Evolutionary conservation across 2,329 filamentous ascomycete species (phyloP).

Genomic region (Acephala macrosclerotiorum): DNA sequence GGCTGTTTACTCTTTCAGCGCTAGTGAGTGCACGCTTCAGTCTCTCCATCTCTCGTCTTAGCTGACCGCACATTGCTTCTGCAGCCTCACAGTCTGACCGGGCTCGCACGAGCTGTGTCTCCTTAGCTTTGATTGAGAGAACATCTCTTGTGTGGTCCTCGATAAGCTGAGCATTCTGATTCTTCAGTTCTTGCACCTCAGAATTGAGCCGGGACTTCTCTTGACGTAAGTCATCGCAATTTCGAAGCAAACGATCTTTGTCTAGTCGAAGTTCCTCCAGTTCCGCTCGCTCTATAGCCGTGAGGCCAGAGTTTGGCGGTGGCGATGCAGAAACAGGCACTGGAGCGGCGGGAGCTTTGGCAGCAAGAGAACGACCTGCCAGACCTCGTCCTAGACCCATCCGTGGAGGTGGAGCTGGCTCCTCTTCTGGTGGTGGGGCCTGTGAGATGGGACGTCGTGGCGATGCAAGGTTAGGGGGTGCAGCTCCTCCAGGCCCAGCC

Average conservation of each 20-base stretch:
- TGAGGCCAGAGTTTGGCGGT: conserved; percentile 69
- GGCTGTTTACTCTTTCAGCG: conserved; percentile 59
- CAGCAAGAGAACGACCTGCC: conserved; percentile 83
- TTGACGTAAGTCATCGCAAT: conserved; percentile 81
- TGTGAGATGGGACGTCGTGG: conserved; percentile 54
- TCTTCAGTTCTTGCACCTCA: conserved; percentile 92
- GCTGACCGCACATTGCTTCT: conserved; percentile 83
- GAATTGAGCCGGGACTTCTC: conserved; percentile 84
- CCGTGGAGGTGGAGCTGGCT: conserved; percentile 45
- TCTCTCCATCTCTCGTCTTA: conserved; percentile 88
- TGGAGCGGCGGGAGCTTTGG: conserved; percentile 64
- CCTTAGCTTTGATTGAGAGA: conserved; percentile 96
- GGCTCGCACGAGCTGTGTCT: conserved; percentile 93
- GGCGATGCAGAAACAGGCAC: conserved; percentile 62
- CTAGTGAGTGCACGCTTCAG: conserved; percentile 84
- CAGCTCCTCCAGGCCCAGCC: conserved; percentile 52
- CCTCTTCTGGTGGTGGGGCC: conserved; percentile 52
- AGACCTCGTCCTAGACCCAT: conserved; percentile 67
- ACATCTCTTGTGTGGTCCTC: conserved; percentile 97
- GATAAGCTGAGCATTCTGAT: conserved; percentile 95
- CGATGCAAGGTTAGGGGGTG: conserved; percentile 51
- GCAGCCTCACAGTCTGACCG: conserved; percentile 89
- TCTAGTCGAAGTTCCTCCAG: conserved; percentile 86
- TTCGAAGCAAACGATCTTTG: conserved; percentile 78
- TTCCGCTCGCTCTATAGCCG: conserved; percentile 87